Evolutionary conservation across 768 basidiomycete species (phyloP), one percentile per base, ranked within the genome.

Genomic region (Suillus bovinus): DNA sequence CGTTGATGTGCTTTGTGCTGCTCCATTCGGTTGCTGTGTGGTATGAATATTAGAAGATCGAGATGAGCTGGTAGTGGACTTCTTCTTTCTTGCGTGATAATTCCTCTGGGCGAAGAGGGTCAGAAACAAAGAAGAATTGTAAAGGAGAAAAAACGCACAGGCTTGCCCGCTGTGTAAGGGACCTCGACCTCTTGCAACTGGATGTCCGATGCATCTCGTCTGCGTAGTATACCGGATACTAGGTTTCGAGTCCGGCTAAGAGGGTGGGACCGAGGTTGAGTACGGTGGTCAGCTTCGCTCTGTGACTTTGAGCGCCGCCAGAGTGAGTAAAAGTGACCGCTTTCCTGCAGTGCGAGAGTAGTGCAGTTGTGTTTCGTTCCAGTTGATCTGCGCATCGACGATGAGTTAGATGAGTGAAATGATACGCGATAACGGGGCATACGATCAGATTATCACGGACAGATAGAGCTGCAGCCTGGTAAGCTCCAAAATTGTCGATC

Each of bases 401-500:
- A 41, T 33, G 62, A 63, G 44, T 58, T 47, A 36, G n/a, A 58
- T 59, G 57, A 10, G 27, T 44, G 6, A 42, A 29, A 17, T 9
- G 27, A 52, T 36, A 56, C 31, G 34, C 49, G 36, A 47, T 56
- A 29, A 20, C 20, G 59, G 36, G 20, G 71, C 84, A 58, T 71
- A 93, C 91, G 58, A 97, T 80, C 42, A 99, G 83, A 70, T 93
- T 88, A 75, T 99, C 96, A 61, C 95, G 84, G 56, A 90, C 90
- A 50, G 93, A 88, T 39, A 96, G 77, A 4, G 96, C 94, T 17
- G 92, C 84, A 4, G 95, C 95, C 74, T 96, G 94, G 78, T 97
- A 98, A 42, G 93, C 92, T 52, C 93, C 92, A 39, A 94, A 77
- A 73, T 90, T 78, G 72, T 92, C 90, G 58, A 96, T 80, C 73